Evolutionary conservation across 2,329 filamentous ascomycete species (phyloP).

Genomic region (Fusarium coicis): DNA sequence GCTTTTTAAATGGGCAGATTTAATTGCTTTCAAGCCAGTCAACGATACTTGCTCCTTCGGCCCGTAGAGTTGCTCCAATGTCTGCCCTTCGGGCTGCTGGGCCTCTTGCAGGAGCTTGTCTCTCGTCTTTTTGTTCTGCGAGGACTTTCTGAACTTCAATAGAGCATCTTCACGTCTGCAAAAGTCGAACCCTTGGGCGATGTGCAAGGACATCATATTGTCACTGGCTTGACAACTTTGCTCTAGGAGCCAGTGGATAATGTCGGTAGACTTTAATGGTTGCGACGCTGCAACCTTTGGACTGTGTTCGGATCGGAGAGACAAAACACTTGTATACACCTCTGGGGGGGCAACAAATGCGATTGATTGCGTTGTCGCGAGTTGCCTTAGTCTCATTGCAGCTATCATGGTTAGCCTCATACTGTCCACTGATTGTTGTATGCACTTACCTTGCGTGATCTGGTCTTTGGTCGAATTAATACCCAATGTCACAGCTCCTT

Average conservation of each 20-base stretch:
- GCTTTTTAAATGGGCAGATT: background rate
- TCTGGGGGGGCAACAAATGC: conserved; percentile 68
- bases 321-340: conserved; percentile 68
- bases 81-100: conserved; percentile 64
- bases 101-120: conserved; percentile 44
- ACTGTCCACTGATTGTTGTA: accelerated
- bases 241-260: conserved; percentile 69
- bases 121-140: conserved; percentile 49
- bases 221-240: conserved; percentile 71
- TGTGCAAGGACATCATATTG: conserved; percentile 67
- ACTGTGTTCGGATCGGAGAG: conserved; percentile 49
- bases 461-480: conserved; percentile 69
- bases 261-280: conserved; percentile 33
- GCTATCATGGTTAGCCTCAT: conserved; percentile 53
- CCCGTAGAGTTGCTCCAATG: conserved; percentile 68
- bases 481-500: conserved; percentile 66
- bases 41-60: conserved; percentile 14
- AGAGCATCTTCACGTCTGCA: conserved; percentile 65
- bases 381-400: conserved; percentile 72
- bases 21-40: background rate
- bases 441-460: conserved; percentile 64
- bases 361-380: conserved; percentile 65
- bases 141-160: conserved; percentile 54
- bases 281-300: background rate
- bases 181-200: conserved; percentile 70